A percentile compares a stretch with the other conserved stretches of the same genome.
Conservation (phyloP, 2,329 filamentous ascomycete species). For the Diplocarpon mali region DNA sequence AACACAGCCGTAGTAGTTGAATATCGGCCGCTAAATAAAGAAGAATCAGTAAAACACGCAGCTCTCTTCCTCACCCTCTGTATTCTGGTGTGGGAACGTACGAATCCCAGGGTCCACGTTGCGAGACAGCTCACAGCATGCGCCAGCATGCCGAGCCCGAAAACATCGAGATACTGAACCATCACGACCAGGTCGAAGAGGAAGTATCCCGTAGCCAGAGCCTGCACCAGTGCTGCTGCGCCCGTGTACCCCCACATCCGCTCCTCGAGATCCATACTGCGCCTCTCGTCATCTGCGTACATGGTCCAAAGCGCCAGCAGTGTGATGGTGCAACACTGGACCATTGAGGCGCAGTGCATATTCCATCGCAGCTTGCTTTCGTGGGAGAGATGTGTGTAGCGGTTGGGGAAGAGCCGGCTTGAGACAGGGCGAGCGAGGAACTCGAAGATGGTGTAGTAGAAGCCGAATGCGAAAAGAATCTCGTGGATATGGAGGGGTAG, state of each 20-base stretch:
- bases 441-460: conserved; percentile 58
- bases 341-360: conserved; percentile 68
- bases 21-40: conserved; percentile 54
- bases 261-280: conserved; percentile 51
- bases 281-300: conserved; percentile 51
- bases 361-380: conserved; percentile 66
- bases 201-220: conserved; percentile 59
- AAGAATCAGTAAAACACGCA: conserved; percentile 8
- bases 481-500: conserved; percentile 70
- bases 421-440: conserved; percentile 58
- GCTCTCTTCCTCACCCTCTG: neutral
- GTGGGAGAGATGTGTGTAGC: conserved; percentile 47
- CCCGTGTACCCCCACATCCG: conserved; percentile 70
- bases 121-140: conserved; percentile 50
- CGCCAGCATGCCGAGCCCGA: conserved; percentile 54
- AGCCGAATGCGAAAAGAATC: conserved; percentile 48
- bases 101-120: conserved; percentile 70
- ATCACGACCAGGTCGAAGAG: conserved; percentile 18
- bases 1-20: conserved; percentile 67
- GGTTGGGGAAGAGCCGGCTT: conserved; percentile 42
- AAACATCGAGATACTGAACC: conserved; percentile 43
- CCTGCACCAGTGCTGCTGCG: conserved; percentile 59
- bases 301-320: conserved; percentile 61
- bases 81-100: conserved; percentile 35
- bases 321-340: conserved; percentile 63